Evolutionary conservation across 768 basidiomycete species (phyloP).

Genomic region (Boletus pseudo-olivaceus): DNA sequence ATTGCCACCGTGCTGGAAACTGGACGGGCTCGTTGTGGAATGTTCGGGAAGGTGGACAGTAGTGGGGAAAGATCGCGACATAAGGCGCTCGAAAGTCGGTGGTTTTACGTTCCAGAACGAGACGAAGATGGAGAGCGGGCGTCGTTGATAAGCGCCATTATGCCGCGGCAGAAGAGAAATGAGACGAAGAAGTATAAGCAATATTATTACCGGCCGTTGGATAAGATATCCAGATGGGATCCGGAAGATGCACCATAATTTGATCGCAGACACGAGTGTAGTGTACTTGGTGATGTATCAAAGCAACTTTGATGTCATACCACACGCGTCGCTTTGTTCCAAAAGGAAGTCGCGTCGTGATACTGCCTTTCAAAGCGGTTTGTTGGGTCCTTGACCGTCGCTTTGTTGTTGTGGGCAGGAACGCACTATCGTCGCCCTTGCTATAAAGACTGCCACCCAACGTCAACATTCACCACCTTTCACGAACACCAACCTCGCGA

Average conservation of each 20-base stretch:
- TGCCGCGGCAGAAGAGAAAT: constrained; percentile 71
- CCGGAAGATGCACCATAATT: constrained; percentile 51
- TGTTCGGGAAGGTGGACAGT: constrained; percentile 72
- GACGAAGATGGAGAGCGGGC: constrained; percentile 74
- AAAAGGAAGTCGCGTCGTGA: constrained; percentile 8
- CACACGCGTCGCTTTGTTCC: neutral
- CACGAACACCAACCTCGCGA: neutral
- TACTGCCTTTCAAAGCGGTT: constrained; percentile 16
- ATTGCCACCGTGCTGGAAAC: constrained; percentile 50
- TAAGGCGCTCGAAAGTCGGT: constrained; percentile 48
- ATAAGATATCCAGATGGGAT: constrained; percentile 72
- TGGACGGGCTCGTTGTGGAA: constrained; percentile 45
- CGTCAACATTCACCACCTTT: neutral
- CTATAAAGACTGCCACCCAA: constrained; percentile 21
- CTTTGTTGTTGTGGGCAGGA: constrained; percentile 21
- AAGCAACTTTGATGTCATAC: constrained; percentile 14
- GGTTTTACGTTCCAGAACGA: constrained; percentile 74
- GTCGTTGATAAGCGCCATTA: constrained; percentile 60
- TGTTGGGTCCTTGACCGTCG: constrained; percentile 8
- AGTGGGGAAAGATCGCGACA: constrained; percentile 51
- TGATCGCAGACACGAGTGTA: neutral
- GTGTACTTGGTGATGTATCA: constrained; percentile 12
- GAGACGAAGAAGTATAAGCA: constrained; percentile 84
- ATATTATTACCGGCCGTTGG: constrained; percentile 77
- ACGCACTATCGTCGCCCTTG: constrained; percentile 1